Base-by-base conservation (phyloP, 352 stramenopile genomes). In the Phytophthora ohioensis region DNA sequence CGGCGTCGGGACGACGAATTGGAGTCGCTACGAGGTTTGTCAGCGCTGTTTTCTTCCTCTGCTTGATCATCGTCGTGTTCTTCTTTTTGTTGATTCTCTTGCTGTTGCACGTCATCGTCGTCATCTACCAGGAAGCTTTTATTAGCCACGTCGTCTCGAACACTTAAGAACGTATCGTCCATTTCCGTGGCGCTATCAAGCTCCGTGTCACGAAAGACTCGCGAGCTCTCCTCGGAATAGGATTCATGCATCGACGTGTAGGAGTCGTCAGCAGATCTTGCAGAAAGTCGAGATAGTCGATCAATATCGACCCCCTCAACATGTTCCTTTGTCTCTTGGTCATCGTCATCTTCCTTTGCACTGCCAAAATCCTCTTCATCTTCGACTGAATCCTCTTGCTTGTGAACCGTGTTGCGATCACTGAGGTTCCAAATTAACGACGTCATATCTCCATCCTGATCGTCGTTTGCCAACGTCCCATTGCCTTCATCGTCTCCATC, bases 131-230 rank as follows among this genome's bases (percentile, higher is more conserved):
- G 42, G 45, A 71, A 74, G 32, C 53, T 78, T 31, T 17, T 53
- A 53, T 61, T 71, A n/a, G 35, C 8, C 27, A 41, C 35, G 3
- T 38, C 34, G 0, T n/a, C 70, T 35, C 58, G 59, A 30, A 65
- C 12, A 57, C 70, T 73, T 5, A 79, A 54, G 36, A 76, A 76
- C 1, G 62, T 57, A 36, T 70, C 63, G 8, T 64, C 64, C 15
- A 57, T 35, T 10, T 66, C 62, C 4, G 55, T 67, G n/a, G 66
- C 52, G 2, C 34, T 17, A 15, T 76, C 72, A 15, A 76, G 31
- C 15, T 79, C 67, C 5, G 71, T 76, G 61, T 79, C 75, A 8
- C 75, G 71, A 47, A 82, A 82, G 2, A 80, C 47, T 27, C 59
- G 46, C 7, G 61, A 61, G n/a, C 64, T 53, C 12, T 70, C 62